Evolutionary conservation across 352 stramenopile species (phyloP).

Genomic region (Phytophthora pistaciae): DNA sequence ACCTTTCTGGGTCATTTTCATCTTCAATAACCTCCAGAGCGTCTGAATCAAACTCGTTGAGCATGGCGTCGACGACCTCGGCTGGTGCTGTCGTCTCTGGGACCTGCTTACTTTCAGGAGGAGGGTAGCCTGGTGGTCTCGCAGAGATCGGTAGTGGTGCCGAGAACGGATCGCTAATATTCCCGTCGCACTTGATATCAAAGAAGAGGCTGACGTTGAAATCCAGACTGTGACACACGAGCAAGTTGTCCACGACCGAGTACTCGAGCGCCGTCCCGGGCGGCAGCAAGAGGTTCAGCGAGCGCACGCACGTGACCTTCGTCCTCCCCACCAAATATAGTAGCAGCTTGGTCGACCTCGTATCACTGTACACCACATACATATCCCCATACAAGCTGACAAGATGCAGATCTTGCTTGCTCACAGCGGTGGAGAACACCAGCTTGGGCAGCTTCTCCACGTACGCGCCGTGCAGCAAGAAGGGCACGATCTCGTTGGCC

Average conservation of each 20-base stretch:
- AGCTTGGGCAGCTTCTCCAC: slow-evolving; percentile 78
- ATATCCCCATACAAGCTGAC: slow-evolving; percentile 74
- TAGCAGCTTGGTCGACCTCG: slow-evolving; percentile 66
- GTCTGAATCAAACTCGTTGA: slow-evolving; percentile 20
- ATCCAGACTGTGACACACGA: slow-evolving; percentile 84
- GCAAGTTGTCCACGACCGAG: slow-evolving; percentile 86
- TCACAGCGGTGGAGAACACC: slow-evolving; percentile 73
- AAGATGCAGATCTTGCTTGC: slow-evolving; percentile 62
- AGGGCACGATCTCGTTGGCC: slow-evolving; percentile 84
- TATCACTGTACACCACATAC: slow-evolving; percentile 73
- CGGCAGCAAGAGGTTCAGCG: slow-evolving; percentile 76
- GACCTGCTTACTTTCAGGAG: slow-evolving; percentile 3
- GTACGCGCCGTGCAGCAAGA: slow-evolving; percentile 60
- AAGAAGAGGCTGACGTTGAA: slow-evolving; percentile 87
- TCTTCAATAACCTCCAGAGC: slow-evolving; percentile 14
- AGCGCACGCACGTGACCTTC: slow-evolving; percentile 80
- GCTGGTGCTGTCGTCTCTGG: neutral
- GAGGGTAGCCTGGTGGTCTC: slow-evolving; percentile 35
- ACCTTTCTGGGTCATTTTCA: slow-evolving; percentile 17
- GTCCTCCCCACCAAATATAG: slow-evolving; percentile 73
- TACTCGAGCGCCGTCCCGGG: slow-evolving; percentile 64
- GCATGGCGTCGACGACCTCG: neutral
- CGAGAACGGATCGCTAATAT: slow-evolving; percentile 74
- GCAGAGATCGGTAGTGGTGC: slow-evolving; percentile 73
- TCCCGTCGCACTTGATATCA: slow-evolving; percentile 72